phyloP scores from a whole-genome alignment of 345 rosid genomes.

The Rhodomyrtus tomentosa region DNA sequence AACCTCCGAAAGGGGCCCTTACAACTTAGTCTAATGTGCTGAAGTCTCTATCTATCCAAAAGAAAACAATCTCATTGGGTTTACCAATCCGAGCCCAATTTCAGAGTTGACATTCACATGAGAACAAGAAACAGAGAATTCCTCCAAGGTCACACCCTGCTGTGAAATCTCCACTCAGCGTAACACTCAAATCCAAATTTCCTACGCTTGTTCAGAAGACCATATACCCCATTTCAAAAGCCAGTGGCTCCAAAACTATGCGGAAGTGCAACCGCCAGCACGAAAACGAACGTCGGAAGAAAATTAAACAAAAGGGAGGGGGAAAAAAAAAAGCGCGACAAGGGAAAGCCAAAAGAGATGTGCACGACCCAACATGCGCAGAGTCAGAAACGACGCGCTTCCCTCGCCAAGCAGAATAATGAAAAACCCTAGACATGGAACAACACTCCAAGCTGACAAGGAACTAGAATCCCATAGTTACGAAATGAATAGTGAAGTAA shows the following conservation, averaged over 20 bases:
- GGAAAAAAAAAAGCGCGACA: neutral
- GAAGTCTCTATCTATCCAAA: neutral
- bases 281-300: neutral
- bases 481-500: neutral
- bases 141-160: neutral
- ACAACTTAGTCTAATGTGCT: neutral
- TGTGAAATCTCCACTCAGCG: neutral
- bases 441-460: neutral
- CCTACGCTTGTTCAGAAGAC: neutral
- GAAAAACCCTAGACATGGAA: neutral
- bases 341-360: neutral
- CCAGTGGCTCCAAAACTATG: neutral
- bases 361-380: neutral
- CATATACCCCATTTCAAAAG: neutral
- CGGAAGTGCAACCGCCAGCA: neutral
- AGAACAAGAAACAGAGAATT: neutral
- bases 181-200: neutral
- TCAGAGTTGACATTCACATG: neutral
- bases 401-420: neutral
- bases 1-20: neutral
- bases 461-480: neutral
- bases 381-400: neutral
- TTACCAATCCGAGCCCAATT: neutral
- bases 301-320: neutral
- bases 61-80: neutral